Evolutionary conservation across 768 basidiomycete genomes (phyloP), one percentile per base, ranked within the genome.

Genomic region (Xerocomellus amylosporus): DNA sequence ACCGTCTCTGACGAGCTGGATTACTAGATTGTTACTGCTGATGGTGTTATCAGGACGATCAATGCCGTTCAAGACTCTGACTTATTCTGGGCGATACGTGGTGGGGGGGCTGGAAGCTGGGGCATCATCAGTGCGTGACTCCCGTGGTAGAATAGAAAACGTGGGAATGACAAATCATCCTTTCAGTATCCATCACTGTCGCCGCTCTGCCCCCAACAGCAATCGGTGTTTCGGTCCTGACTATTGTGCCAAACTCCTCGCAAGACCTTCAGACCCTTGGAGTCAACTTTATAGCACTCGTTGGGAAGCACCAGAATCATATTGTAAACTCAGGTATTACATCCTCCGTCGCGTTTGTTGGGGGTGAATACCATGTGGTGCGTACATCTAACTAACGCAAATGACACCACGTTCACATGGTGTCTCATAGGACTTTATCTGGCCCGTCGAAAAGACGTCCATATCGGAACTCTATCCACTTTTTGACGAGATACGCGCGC

Each of bases 271-370:
- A 40, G 9, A 19, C 43, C 1, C 56, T 58, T 13, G 60, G 39
- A 33, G 48, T 59, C 34, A 49, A 56, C 30, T 62, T 62, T 20
- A 50, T 64, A 31, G 46, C 54, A 6, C 50, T 65, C 36, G 7
- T 65, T 14, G 63, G 63, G 3, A 65, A 59, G 33, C 52, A 65
- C 28, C 54, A 53, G 48, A 62, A 61, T 14, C 33, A 40, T 26
- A 33, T 54, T 13, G 20, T 58, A 9, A 38, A 65, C 14, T 46
- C 48, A 26, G 54, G 64, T 9, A 46, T 64, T 24, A 13, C 51
- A 7, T 43, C 52, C 13, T 17, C 24, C 3, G 17, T 49, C 17
- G 40, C 40, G 9, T 30, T 58, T 20, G 5, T 47, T 10, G 40
- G 14, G 4, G 42, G 34, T 5, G 22, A 3, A 13, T 64, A 56